A percentile compares a stretch with the other conserved stretches of the same genome.
These are phyloP conservation scores for Cucumis sativus DNA, from an alignment of 306 rosid genomes.

Conservation along the genomic window DNA sequence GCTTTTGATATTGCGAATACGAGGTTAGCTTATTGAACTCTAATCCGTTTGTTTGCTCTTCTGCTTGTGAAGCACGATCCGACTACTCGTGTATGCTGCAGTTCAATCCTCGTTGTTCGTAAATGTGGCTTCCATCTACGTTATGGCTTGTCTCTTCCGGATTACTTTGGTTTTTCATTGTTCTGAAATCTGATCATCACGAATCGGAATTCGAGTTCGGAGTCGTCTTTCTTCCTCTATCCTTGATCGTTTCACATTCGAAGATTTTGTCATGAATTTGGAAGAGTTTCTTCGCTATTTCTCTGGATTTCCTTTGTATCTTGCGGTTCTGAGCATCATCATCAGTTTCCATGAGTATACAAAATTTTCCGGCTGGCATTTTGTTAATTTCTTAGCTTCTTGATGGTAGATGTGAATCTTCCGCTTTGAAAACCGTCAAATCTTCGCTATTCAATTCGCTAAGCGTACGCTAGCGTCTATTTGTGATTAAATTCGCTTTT, in stretches of 20 bases:
- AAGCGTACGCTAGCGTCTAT: neutral
- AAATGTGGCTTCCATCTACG: neutral
- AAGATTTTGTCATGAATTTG: conserved; percentile 1
- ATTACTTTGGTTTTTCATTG: neutral
- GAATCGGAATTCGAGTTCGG: conserved; percentile 4
- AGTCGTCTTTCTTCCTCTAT: neutral
- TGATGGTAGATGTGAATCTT: neutral
- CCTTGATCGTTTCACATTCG: neutral
- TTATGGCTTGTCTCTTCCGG: neutral
- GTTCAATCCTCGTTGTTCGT: neutral
- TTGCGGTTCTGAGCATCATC: neutral
- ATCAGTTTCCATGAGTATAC: neutral
- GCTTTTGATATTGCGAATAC: conserved; percentile 13
- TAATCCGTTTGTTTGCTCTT: conserved; percentile 15
- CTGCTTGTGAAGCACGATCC: conserved; percentile 6
- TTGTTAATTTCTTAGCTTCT: neutral
- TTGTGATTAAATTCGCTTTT: neutral
- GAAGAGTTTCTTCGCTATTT: neutral
- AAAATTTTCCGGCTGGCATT: neutral
- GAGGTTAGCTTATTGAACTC: conserved; percentile 26
- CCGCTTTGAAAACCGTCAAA: neutral
- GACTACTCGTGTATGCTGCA: neutral
- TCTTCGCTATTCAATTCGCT: neutral
- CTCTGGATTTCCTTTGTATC: neutral
- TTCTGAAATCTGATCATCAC: neutral